phyloP scores from a whole-genome alignment of 805 yeast species.

The Yarrowia hollandica region DNA sequence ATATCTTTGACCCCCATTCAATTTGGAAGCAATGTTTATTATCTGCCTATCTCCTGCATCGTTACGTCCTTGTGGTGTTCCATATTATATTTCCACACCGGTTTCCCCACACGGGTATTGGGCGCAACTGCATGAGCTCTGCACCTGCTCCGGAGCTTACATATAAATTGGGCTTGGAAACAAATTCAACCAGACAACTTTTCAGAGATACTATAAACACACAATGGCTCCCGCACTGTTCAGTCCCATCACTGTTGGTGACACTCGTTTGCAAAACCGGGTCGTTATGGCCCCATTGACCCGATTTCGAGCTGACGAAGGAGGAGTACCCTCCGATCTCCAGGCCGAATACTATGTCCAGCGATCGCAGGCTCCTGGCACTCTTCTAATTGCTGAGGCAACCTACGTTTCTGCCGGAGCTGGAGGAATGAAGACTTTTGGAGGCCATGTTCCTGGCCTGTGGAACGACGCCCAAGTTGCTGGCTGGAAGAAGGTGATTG shows the following conservation, averaged over 20 bases:
- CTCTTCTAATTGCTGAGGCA: conserved; percentile 59
- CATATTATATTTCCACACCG: background rate
- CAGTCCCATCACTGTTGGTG: conserved; percentile 38
- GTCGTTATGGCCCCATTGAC: conserved; percentile 55
- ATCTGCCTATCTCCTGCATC: background rate
- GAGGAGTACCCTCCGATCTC: conserved; percentile 48
- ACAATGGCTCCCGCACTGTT: conserved; percentile 31
- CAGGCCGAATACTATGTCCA: conserved; percentile 56
- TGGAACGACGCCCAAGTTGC: conserved; percentile 83
- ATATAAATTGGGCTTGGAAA: background rate
- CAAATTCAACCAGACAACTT: too few relatives aligned
- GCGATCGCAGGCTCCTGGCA: conserved; percentile 55
- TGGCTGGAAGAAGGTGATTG: conserved; percentile 64
- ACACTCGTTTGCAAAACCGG: conserved; percentile 43
- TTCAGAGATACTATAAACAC: background rate
- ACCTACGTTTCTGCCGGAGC: conserved; percentile 46
- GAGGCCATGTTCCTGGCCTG: conserved; percentile 38
- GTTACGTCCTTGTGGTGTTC: background rate
- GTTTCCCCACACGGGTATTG: conserved; percentile 14
- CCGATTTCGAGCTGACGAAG: conserved; percentile 45
- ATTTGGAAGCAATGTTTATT: background rate
- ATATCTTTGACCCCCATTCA: too few relatives aligned
- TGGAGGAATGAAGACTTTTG: conserved; percentile 43
- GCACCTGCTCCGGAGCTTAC: too few relatives aligned
- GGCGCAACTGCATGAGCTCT: conserved; percentile 11